Percentiles rank a stretch among this genome's conserved stretches.
Evolutionary conservation across 352 stramenopile genomes (phyloP).

Genomic region (Globisporangium okanoganense): DNA sequence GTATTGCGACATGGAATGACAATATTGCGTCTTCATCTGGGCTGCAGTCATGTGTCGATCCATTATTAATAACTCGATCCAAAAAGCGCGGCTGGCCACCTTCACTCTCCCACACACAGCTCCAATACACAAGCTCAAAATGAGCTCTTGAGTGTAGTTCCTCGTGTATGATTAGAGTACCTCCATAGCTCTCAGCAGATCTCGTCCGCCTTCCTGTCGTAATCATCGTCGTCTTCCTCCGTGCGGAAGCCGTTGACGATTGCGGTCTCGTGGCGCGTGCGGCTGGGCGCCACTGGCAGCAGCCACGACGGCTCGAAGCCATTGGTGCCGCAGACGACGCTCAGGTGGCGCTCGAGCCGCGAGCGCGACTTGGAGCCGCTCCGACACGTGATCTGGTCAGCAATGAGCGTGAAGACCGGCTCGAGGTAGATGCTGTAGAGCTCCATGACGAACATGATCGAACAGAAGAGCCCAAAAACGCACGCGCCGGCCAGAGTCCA

Average conservation of each 20-base stretch:
- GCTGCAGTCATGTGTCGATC: no score
- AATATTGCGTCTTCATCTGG: no score
- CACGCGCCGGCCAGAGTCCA: constrained; percentile 63
- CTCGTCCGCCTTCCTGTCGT: constrained; percentile 2
- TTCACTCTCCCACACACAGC: no score
- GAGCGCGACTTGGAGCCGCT: constrained; percentile 59
- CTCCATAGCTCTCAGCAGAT: constrained; percentile 25
- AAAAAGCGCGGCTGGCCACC: no score
- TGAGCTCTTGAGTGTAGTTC: no score
- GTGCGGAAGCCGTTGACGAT: constrained; percentile 58
- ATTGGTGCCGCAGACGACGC: constrained; percentile 74
- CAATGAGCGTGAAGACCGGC: constrained; percentile 45
- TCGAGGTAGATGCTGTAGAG: constrained; percentile 72
- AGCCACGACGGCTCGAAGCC: constrained; percentile 63
- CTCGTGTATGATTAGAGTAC: background rate
- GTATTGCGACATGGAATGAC: no score
- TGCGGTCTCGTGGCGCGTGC: constrained; percentile 48
- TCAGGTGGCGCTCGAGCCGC: constrained; percentile 59
- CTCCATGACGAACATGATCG: constrained; percentile 78
- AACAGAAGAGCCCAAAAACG: constrained; percentile 75
- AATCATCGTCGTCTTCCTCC: constrained; percentile 13
- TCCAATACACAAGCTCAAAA: no score
- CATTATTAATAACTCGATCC: no score
- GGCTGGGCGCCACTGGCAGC: constrained; percentile 40
- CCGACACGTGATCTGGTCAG: constrained; percentile 48